Conservation (phyloP, 768 basidiomycete species). For the Fomitopsis pulvina region DNA sequence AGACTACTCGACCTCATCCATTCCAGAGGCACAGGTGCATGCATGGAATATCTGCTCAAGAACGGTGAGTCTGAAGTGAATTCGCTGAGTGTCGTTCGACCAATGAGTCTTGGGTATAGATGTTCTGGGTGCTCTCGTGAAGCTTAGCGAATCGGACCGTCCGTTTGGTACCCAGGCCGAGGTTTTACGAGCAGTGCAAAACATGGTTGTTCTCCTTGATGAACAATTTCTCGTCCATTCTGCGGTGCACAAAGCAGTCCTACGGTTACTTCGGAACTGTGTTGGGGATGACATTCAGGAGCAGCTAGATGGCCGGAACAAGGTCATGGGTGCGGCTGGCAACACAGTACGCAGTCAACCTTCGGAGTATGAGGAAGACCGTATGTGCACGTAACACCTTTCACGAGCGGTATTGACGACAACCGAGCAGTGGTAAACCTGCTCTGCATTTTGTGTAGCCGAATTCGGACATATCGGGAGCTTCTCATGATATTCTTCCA, state of each 20-base stretch:
- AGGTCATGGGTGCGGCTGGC: conserved; percentile 81
- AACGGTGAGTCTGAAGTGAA: conserved; percentile 45
- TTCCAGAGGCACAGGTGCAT: conserved; percentile 74
- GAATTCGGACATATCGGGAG: conserved; percentile 84
- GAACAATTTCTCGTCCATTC: conserved; percentile 93
- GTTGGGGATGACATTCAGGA: conserved; percentile 91
- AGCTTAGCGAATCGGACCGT: conserved; percentile 77
- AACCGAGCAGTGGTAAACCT: conserved; percentile 71
- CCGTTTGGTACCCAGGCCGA: conserved; percentile 90
- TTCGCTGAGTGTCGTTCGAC: background rate
- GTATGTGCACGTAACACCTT: conserved; percentile 38
- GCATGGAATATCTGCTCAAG: conserved; percentile 87
- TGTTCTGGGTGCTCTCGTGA: conserved; percentile 78
- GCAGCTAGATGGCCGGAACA: conserved; percentile 69
- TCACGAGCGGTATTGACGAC: conserved; percentile 4
- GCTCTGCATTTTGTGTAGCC: conserved; percentile 86
- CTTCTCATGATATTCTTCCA: conserved; percentile 97
- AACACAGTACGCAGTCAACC: conserved; percentile 59
- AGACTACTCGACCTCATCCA: background rate
- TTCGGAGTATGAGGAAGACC: conserved; percentile 86
- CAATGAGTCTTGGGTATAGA: conserved; percentile 36
- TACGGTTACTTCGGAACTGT: conserved; percentile 78
- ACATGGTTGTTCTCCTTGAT: conserved; percentile 87
- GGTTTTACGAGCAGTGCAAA: conserved; percentile 80
- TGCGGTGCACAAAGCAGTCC: conserved; percentile 82